Evolutionary conservation across 331 rosid species (phyloP).

Genomic region (Malus hybrid): DNA sequence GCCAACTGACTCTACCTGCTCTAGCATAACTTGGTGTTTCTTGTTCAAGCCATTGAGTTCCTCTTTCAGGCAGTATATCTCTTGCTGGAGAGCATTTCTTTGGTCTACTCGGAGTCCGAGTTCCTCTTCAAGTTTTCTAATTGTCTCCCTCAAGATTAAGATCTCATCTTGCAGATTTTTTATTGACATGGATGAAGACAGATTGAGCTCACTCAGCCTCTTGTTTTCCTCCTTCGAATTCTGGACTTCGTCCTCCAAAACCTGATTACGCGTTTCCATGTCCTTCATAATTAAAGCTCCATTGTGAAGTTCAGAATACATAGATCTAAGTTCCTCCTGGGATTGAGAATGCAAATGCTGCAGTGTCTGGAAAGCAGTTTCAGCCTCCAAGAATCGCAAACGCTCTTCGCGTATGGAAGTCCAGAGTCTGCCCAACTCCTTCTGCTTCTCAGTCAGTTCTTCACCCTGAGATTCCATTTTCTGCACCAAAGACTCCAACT

Average conservation of each 20-base stretch:
- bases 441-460: slow-evolving; percentile 83
- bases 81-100: slow-evolving; percentile 91
- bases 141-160: slow-evolving; percentile 50
- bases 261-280: slow-evolving; percentile 48
- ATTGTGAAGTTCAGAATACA: slow-evolving; percentile 50
- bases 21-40: slow-evolving; percentile 47
- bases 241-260: slow-evolving; percentile 58
- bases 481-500: slow-evolving; percentile 56
- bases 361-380: slow-evolving; percentile 86
- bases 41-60: slow-evolving; percentile 53
- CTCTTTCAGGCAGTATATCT: slow-evolving; percentile 78
- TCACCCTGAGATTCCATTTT: slow-evolving; percentile 68
- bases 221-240: slow-evolving; percentile 60
- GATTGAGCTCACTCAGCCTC: slow-evolving; percentile 52
- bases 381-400: slow-evolving; percentile 64
- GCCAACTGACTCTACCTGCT: slow-evolving; percentile 55
- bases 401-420: slow-evolving; percentile 77
- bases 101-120: slow-evolving; percentile 59
- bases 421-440: slow-evolving; percentile 81
- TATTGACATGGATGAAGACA: slow-evolving; percentile 64
- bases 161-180: slow-evolving; percentile 70
- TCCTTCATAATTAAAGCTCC: slow-evolving; percentile 45
- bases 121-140: slow-evolving; percentile 74
- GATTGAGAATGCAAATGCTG: slow-evolving; percentile 82
- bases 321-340: slow-evolving; percentile 76